Evolutionary conservation across 495 filamentous ascomycete genomes (phyloP).

Genomic region (Aspergillus olivimuriae): DNA sequence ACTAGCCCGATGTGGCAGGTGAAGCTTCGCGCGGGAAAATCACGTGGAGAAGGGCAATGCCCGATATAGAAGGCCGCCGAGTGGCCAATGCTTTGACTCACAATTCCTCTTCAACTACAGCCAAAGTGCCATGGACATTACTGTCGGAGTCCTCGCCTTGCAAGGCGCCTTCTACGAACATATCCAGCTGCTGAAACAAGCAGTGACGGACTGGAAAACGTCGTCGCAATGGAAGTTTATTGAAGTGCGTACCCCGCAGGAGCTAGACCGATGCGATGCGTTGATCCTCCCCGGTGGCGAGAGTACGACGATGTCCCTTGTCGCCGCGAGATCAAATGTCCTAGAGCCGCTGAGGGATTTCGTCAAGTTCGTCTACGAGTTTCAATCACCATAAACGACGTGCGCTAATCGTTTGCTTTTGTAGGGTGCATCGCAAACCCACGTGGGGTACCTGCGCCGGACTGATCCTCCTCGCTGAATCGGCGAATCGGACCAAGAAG

Average conservation of each 20-base stretch:
- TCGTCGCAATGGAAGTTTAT: constrained; percentile 52
- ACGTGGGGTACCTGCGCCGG: constrained; percentile 97
- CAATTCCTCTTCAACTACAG: no score
- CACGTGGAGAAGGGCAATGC: background rate
- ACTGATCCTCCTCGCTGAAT: constrained; percentile 83
- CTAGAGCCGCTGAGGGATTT: constrained; percentile 84
- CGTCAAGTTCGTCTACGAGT: constrained; percentile 80
- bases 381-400: constrained; percentile 6
- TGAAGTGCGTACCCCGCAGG: constrained; percentile 69
- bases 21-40: no score
- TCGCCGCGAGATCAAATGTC: constrained; percentile 72
- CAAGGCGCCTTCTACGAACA: constrained; percentile 95
- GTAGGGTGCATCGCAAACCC: constrained; percentile 57
- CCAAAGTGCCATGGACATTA: constrained; percentile 47
- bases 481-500: constrained; percentile 80
- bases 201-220: constrained; percentile 35
- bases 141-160: constrained; percentile 81
- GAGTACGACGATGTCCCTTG: constrained; percentile 86
- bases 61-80: background rate
- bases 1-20: no score
- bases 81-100: constrained; percentile 6
- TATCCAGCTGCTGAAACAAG: constrained; percentile 65
- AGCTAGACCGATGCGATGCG: constrained; percentile 70
- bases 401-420: constrained; percentile 16
- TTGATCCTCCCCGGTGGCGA: constrained; percentile 92